Conservation (phyloP, 129 eudicot genomes). For the Oenanthe sinensis region DNA sequence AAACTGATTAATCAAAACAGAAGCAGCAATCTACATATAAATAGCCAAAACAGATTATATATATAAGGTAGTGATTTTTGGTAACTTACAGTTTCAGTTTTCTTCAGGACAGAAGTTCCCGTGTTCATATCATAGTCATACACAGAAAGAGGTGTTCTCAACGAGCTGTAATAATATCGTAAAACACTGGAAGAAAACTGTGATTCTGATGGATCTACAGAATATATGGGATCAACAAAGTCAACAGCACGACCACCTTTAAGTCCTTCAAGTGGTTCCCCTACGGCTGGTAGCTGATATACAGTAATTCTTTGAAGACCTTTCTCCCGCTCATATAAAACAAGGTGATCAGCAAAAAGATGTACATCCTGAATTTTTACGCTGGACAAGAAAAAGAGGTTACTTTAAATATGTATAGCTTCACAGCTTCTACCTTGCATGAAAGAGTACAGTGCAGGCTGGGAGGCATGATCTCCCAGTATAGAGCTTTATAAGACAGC, state of each 20-base stretch:
- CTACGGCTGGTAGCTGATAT: conserved; percentile 65
- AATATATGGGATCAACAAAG: conserved; percentile 75
- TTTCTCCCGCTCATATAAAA: conserved; percentile 69
- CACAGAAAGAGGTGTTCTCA: conserved; percentile 81
- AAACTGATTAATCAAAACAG: background rate
- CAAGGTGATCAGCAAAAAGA: conserved; percentile 72
- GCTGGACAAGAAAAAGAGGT: conserved; percentile 25
- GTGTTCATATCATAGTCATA: conserved; percentile 90
- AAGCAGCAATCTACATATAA: background rate
- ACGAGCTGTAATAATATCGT: conserved; percentile 66
- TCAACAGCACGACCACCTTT: conserved; percentile 64
- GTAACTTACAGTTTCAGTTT: conserved; percentile 63
- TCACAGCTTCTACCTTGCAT: background rate
- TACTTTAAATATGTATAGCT: background rate
- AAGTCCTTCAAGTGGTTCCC: conserved; percentile 66
- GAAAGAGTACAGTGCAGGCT: conserved; percentile 10
- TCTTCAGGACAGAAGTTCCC: conserved; percentile 80
- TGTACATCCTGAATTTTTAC: conserved; percentile 75
- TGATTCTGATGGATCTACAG: conserved; percentile 58
- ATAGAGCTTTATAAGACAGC: background rate
- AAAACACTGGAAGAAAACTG: conserved; percentile 64
- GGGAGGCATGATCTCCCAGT: background rate
- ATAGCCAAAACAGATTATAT: background rate
- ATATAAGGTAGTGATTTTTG: background rate
- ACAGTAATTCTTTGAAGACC: conserved; percentile 61